Evolutionary conservation across 805 yeast species (phyloP), one percentile per base, ranked within the genome.

Genomic region (Kodamaea hsintzibuensis): DNA sequence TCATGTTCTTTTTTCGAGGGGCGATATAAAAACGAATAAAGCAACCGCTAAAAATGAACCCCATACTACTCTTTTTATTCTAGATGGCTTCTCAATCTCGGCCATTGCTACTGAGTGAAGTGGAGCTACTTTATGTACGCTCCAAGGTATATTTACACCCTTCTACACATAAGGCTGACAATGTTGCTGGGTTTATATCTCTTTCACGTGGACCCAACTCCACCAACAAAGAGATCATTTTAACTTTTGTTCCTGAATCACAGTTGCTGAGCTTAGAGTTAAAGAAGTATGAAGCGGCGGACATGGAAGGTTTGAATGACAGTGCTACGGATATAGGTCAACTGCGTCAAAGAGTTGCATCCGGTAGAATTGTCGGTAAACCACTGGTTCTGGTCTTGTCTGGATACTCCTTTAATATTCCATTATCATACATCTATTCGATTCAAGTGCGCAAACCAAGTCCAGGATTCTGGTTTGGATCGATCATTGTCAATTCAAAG

Each of bases 391-490:
- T 85, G 1, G 76, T 85, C 1, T 62, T 82, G 19, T 67, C 83
- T 1, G 81, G 89, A 0, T 90, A 83, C 70, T 84, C 92, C 5
- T 91, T 91, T 70, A 81, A 87, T 2, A 66, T 86, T 17, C 79
- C 84, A 14, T 66, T 89, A 27, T 65, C 81, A 38, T 80, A 79
- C 55, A 65, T 93, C 4, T 93, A 84, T 67, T 88, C 96, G 22
- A 77, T 95, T 42, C 96, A 92, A 67, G 81, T 87, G 10, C 79
- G 98, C 51, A 86, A 86, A 1, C 98, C 97, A 5, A 84, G 91
- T 1, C 73, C 83, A 13, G 96, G 92, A 1, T 85, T 91, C 84
- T 93, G 98, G 97, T 83, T 82, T 71, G 99, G 99, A 0, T 89
- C 97, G 0, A 73, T 93, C 13, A 74, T 91, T 1, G 69, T 95